A percentile compares a stretch with the other conserved stretches of the same genome.
Conservation (phyloP, 1,139 yeast genomes). For the Hemisphaericaspora lyxosophila region DNA sequence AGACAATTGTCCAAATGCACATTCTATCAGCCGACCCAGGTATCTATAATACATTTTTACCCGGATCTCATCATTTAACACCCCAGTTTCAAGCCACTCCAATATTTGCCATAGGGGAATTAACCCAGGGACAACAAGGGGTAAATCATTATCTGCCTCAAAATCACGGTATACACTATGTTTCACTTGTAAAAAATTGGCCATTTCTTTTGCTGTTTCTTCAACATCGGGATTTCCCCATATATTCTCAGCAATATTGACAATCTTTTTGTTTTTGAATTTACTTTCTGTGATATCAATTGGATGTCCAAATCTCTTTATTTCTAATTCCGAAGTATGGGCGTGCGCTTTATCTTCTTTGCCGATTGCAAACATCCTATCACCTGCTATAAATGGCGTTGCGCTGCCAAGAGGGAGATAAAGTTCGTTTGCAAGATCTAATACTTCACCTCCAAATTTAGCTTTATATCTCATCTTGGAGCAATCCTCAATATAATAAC, state of each 20-base stretch:
- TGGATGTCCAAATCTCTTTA: constrained; percentile 21
- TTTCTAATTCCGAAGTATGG: constrained; percentile 15
- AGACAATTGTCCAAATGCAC: constrained; percentile 21
- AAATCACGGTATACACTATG: constrained; percentile 6
- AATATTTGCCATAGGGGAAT: constrained; percentile 49
- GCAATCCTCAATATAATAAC: constrained; percentile 77
- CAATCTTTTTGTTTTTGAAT: constrained; percentile 12
- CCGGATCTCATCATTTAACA: constrained; percentile 18
- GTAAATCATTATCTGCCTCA: constrained; percentile 22
- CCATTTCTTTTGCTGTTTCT: constrained; percentile 22
- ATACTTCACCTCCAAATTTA: constrained; percentile 70
- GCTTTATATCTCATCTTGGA: constrained; percentile 81
- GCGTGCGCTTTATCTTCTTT: constrained; percentile 10
- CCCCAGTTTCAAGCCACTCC: constrained; percentile 22
- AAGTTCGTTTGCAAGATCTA: constrained; percentile 51
- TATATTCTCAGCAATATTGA: constrained; percentile 35
- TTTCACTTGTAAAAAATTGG: constrained; percentile 17
- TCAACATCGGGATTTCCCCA: constrained; percentile 24
- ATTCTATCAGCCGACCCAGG: background rate
- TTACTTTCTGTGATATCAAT: constrained; percentile 13
- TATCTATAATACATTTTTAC: constrained; percentile 18
- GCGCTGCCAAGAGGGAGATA: constrained; percentile 45
- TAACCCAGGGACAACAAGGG: constrained; percentile 52
- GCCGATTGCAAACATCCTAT: constrained; percentile 43
- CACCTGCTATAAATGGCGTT: constrained; percentile 30